Conservation (phyloP, 2,329 filamentous ascomycete genomes). For the Periconia macrospinosa region DNA sequence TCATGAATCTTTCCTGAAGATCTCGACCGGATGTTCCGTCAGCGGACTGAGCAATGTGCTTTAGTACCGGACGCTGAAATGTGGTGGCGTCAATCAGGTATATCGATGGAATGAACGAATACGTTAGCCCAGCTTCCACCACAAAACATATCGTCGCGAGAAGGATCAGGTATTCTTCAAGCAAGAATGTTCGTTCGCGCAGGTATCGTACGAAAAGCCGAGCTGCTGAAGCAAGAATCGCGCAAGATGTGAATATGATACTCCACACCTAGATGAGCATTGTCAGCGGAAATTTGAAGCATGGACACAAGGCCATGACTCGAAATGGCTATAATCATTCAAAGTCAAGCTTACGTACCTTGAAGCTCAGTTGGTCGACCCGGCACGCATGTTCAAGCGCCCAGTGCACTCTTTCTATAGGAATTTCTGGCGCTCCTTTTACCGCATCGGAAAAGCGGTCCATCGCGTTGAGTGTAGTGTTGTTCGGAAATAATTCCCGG, state of each 20-base stretch:
- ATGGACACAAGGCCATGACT: background rate
- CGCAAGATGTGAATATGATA: slow-evolving; percentile 5
- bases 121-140: slow-evolving; percentile 8
- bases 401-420: slow-evolving; percentile 1
- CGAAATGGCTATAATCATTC: no score
- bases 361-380: slow-evolving; percentile 8
- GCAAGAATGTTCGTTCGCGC: slow-evolving; percentile 3
- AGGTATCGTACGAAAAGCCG: slow-evolving; percentile 10
- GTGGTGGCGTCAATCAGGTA: slow-evolving; percentile 10
- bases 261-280: slow-evolving; percentile 5
- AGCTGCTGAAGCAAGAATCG: slow-evolving; percentile 8
- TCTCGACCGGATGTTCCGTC: background rate
- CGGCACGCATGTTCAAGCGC: slow-evolving; percentile 13
- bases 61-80: slow-evolving; percentile 3
- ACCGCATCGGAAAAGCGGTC: slow-evolving; percentile 8
- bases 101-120: slow-evolving; percentile 5
- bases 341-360: slow-evolving; percentile 3
- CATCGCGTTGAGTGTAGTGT: slow-evolving; percentile 3
- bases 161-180: slow-evolving; percentile 12
- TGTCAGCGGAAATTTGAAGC: background rate
- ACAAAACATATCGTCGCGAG: slow-evolving; percentile 13
- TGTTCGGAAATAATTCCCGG: background rate
- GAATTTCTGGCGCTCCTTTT: slow-evolving; percentile 1
- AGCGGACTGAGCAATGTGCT: background rate
- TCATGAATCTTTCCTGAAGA: background rate